These are phyloP conservation scores for Auricularia auricula-judae DNA, from an alignment of 768 basidiomycete genomes.

Conservation along the genomic window DNA sequence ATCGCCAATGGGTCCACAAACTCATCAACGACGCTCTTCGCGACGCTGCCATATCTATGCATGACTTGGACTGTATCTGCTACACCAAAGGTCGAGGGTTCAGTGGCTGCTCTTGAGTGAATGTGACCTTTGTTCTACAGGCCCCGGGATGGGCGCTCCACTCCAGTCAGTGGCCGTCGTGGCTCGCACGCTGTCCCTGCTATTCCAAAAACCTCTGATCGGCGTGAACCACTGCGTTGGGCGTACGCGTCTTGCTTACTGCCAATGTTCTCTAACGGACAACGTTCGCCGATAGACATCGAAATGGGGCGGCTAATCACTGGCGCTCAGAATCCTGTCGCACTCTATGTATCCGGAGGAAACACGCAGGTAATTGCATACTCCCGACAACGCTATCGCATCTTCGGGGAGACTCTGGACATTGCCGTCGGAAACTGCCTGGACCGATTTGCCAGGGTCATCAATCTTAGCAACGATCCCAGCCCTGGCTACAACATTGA, in stretches of 20 bases:
- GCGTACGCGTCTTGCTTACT: conserved; percentile 44
- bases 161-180: conserved; percentile 90
- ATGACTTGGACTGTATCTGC: conserved; percentile 87
- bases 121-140: conserved; percentile 27
- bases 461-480: conserved; percentile 91
- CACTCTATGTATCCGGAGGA: conserved; percentile 96
- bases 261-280: conserved; percentile 19
- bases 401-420: conserved; percentile 97
- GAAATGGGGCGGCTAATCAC: conserved; percentile 98
- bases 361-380: conserved; percentile 99
- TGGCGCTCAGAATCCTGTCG: conserved; percentile 87
- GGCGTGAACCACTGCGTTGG: conserved; percentile 99
- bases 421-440: conserved; percentile 99
- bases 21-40: conserved; percentile 70
- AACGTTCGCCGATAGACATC: conserved; percentile 44
- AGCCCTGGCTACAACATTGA: conserved; percentile 97
- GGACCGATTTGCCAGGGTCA: conserved; percentile 91
- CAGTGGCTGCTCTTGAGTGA: background rate
- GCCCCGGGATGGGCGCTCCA: conserved; percentile 99
- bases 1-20: conserved; percentile 81
- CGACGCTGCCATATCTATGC: conserved; percentile 56
- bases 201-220: conserved; percentile 85
- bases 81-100: conserved; percentile 82
- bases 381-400: conserved; percentile 92
- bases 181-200: conserved; percentile 77